These are phyloP conservation scores for Podila verticillata DNA, from an alignment of 192 early-diverging fungal species.

Conservation along the genomic window DNA sequence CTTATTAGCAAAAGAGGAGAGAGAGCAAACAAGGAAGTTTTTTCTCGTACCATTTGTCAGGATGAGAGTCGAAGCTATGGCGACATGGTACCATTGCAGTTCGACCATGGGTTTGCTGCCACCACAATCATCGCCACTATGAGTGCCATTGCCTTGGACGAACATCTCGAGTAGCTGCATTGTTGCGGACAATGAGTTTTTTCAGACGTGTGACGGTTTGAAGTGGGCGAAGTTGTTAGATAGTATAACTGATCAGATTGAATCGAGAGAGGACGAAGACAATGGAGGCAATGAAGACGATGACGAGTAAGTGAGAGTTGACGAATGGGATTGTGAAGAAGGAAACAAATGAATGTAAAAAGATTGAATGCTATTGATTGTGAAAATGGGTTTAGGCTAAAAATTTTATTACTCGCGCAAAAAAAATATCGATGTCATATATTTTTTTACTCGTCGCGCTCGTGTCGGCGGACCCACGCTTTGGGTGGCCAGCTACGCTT, in stretches of 20 bases:
- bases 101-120: slow-evolving; percentile 41
- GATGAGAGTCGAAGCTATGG: slow-evolving; percentile 66
- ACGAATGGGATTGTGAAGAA: no score
- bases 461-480: slow-evolving; percentile 21
- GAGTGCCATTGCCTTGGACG: background rate
- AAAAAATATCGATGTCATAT: background rate
- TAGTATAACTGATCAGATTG: no score
- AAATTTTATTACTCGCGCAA: background rate
- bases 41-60: slow-evolving; percentile 58
- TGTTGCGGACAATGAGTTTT: no score
- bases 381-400: background rate
- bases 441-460: slow-evolving; percentile 7
- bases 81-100: slow-evolving; percentile 64
- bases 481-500: slow-evolving; percentile 41
- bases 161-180: no score
- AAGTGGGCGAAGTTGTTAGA: no score
- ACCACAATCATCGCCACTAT: slow-evolving; percentile 6
- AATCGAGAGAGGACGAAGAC: no score
- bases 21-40: background rate
- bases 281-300: no score
- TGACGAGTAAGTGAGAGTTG: no score
- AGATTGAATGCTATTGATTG: no score
- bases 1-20: background rate
- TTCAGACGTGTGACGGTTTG: no score
- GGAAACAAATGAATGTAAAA: no score